Evolutionary conservation across 495 filamentous ascomycete genomes (phyloP), one percentile per base, ranked within the genome.

Genomic region (Trichoderma reesei): DNA sequence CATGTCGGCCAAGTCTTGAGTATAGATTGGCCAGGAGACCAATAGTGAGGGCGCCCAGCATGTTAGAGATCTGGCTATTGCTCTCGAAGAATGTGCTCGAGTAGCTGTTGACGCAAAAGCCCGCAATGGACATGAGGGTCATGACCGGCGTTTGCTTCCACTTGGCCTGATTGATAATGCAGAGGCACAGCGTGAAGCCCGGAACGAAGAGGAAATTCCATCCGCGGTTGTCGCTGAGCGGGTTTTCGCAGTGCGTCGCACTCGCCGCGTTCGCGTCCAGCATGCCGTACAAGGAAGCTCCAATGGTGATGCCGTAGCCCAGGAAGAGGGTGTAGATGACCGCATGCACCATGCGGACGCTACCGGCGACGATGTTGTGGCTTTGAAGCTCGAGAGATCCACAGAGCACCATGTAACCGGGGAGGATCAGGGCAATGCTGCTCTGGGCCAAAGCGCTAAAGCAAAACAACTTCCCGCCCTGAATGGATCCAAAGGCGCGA

Each of bases 241-340:
- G 84, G 18, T 88, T 81, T 14, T 71, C 68, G 74, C 92, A 96
- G 26, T 80, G 86, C 9, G 91, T 90, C 1, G 77, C 83, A 16
- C 86, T 88, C 2, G 88, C 86, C 14, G 93, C 93, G 37, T 89
- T 78, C 3, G 78, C 44, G 73, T 96, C 90, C 63, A 96, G 79
- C 26, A 92, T 79, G 20, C 93, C 94, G 69, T 95, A 96, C 8
- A 98, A 80, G 2, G 89, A 89, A 0, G 93, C 93, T 34, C 93
- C 93, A 41, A 98, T 90, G 5, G 94, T 97, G 68, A 98, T 96
- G 7, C 93, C 94, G 69, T 93, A 97, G n/a, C 93, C 93, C 8
- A 98, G 86, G 74, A 97, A 96, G 2, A 97, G 80, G 0, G 92
- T 93, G 74, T 97, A 97, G 38, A 97, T 93, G 63, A 97, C 88